phyloP scores from a whole-genome alignment of 2,329 filamentous ascomycete species.

The Tolypocladium inflatum region DNA sequence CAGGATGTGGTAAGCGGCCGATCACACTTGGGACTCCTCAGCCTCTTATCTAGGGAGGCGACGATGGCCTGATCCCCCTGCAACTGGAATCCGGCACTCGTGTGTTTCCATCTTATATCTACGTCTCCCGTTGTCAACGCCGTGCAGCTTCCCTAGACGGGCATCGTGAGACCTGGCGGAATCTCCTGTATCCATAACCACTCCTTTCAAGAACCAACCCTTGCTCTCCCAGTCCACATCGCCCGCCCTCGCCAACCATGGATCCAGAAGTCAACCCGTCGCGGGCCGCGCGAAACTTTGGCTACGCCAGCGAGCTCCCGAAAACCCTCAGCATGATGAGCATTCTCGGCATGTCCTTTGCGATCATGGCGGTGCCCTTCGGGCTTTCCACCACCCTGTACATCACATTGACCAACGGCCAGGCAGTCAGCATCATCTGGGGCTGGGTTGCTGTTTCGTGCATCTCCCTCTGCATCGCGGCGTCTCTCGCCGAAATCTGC shows the following conservation, averaged over 20 bases:
- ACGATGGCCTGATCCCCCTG: neutral
- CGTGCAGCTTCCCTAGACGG: neutral
- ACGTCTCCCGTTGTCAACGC: neutral
- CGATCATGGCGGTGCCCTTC: slow-evolving; percentile 41
- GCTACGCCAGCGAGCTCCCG: slow-evolving; percentile 39
- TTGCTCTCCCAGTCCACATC: neutral
- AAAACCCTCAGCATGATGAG: slow-evolving; percentile 40
- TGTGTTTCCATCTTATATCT: neutral
- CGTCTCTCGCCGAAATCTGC: slow-evolving; percentile 63
- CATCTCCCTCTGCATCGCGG: slow-evolving; percentile 63
- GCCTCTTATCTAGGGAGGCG: neutral
- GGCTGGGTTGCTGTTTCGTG: slow-evolving; percentile 53
- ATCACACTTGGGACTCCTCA: neutral
- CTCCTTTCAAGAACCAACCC: neutral
- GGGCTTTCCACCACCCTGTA: slow-evolving; percentile 38
- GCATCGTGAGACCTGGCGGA: neutral
- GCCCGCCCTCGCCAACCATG: neutral
- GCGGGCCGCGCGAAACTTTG: slow-evolving; percentile 15
- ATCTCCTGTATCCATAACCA: neutral
- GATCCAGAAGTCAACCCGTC: neutral
- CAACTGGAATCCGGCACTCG: neutral
- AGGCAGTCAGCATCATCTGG: slow-evolving; percentile 66
- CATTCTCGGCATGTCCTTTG: slow-evolving; percentile 39
- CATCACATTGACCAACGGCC: slow-evolving; percentile 57
- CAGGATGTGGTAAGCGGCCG: neutral